Evolutionary conservation across 23 red algal species (phyloP).

Genomic region (Porphyridium purpureum): DNA sequence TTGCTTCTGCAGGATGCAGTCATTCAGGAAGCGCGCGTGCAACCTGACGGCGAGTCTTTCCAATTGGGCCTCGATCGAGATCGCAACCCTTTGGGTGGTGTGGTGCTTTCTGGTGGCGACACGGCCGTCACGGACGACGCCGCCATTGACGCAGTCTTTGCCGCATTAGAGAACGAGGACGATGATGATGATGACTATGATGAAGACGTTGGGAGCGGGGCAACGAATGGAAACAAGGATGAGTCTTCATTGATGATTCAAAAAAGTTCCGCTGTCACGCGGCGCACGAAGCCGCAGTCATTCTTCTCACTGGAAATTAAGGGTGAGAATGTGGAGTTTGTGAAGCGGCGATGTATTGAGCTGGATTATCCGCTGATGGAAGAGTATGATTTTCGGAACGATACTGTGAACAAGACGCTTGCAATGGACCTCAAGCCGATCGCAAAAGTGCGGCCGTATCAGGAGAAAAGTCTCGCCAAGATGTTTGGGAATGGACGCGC

Average conservation of each 20-base stretch:
- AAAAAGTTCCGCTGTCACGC: too few relatives aligned
- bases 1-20: slow-evolving; percentile 37
- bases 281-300: slow-evolving; percentile 11
- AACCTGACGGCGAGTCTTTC: neutral
- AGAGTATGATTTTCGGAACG: slow-evolving; percentile 97
- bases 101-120: slow-evolving; percentile 36
- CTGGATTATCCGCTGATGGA: slow-evolving; percentile 95
- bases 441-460: slow-evolving; percentile 84
- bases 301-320: too few relatives aligned
- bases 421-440: slow-evolving; percentile 84
- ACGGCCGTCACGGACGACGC: slow-evolving; percentile 29
- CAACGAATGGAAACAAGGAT: too few relatives aligned
- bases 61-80: neutral
- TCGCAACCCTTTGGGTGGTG: too few relatives aligned
- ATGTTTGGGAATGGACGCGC: slow-evolving; percentile 99
- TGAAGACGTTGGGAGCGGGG: too few relatives aligned
- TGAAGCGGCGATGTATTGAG: slow-evolving; percentile 76
- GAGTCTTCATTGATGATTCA: too few relatives aligned
- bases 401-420: slow-evolving; percentile 47
- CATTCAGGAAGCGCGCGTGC: slow-evolving; percentile 44
- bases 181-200: slow-evolving; percentile 66
- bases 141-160: slow-evolving; percentile 24
- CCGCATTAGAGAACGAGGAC: slow-evolving; percentile 37
- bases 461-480: slow-evolving; percentile 94
- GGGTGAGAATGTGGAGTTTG: slow-evolving; percentile 62